A percentile compares a stretch with the other conserved stretches of the same genome.
These are phyloP conservation scores for Marchantia polymorpha DNA, from an alignment of 225 moss, liverwort and hornwort genomes.

Conservation along the genomic window DNA sequence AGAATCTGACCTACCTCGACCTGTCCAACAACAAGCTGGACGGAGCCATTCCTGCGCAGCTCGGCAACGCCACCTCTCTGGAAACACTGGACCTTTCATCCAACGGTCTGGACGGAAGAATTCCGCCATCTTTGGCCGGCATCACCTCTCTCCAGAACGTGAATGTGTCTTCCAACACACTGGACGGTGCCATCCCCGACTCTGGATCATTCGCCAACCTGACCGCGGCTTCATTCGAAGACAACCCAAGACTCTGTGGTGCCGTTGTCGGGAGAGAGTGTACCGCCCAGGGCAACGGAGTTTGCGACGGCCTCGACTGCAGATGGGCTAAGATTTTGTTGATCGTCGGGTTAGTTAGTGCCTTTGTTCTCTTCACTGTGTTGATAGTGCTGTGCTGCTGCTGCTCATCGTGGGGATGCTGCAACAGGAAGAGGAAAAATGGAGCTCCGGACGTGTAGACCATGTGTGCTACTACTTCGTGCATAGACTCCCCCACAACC, in stretches of 20 bases:
- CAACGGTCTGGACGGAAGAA: constrained; percentile 13
- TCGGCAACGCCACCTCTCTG: neutral
- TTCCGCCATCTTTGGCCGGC: constrained; percentile 10
- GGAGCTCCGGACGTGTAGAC: neutral
- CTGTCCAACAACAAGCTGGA: constrained; percentile 24
- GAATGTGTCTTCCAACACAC: constrained; percentile 17
- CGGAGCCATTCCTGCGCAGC: constrained; percentile 3
- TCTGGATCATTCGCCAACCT: constrained; percentile 15
- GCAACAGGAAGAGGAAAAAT: constrained; percentile 9
- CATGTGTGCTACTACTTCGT: neutral
- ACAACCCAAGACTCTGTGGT: constrained; percentile 11
- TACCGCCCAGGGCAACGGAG: constrained; percentile 1
- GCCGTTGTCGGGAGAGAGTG: constrained; percentile 8
- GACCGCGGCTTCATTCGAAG: constrained; percentile 4
- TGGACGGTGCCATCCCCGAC: constrained; percentile 9
- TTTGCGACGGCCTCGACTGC: constrained; percentile 11
- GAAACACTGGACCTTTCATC: constrained; percentile 9
- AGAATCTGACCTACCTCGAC: constrained; percentile 12
- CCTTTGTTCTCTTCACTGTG: neutral
- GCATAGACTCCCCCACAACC: neutral
- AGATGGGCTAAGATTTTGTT: constrained; percentile 20
- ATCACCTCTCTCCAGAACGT: constrained; percentile 2
- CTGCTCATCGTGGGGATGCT: neutral
- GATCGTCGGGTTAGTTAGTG: neutral
- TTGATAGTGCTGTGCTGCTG: constrained; percentile 8